These are phyloP conservation scores for Dillenia turbinata DNA, from an alignment of 164 flowering plant genomes.

Conservation along the genomic window DNA sequence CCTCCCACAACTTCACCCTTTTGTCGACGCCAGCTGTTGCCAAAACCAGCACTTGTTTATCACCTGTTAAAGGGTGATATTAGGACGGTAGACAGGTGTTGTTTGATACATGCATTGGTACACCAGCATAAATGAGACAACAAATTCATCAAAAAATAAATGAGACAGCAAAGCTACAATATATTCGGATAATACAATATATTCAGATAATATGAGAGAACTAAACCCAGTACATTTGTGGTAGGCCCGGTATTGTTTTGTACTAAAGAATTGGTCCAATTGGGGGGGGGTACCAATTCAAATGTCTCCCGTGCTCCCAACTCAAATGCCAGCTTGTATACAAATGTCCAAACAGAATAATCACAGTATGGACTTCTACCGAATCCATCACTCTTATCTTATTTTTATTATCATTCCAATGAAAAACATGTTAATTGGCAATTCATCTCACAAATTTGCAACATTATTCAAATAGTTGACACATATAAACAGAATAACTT, in stretches of 20 bases:
- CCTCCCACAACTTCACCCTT: slow-evolving; percentile 88
- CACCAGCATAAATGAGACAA: neutral
- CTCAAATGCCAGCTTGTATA: too few species aligned
- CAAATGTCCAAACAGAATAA: too few species aligned
- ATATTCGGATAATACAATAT: neutral
- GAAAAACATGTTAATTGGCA: neutral
- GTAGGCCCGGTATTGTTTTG: too few species aligned
- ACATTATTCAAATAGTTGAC: neutral
- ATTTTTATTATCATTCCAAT: neutral
- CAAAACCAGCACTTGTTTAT: slow-evolving; percentile 33
- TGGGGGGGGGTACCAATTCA: too few species aligned
- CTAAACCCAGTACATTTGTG: too few species aligned
- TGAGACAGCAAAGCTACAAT: neutral
- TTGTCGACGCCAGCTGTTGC: slow-evolving; percentile 84
- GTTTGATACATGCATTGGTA: neutral
- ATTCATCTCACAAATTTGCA: neutral
- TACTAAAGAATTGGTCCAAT: too few species aligned
- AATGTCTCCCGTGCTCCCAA: too few species aligned
- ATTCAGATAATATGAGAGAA: neutral
- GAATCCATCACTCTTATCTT: too few species aligned
- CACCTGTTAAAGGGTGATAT: slow-evolving; percentile 36
- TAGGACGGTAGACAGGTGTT: neutral
- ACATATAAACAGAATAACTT: too few species aligned
- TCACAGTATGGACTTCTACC: too few species aligned
- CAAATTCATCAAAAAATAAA: neutral